phyloP scores from a whole-genome alignment of 2,329 filamentous ascomycete genomes.

The Salinomyces thailandicus region DNA sequence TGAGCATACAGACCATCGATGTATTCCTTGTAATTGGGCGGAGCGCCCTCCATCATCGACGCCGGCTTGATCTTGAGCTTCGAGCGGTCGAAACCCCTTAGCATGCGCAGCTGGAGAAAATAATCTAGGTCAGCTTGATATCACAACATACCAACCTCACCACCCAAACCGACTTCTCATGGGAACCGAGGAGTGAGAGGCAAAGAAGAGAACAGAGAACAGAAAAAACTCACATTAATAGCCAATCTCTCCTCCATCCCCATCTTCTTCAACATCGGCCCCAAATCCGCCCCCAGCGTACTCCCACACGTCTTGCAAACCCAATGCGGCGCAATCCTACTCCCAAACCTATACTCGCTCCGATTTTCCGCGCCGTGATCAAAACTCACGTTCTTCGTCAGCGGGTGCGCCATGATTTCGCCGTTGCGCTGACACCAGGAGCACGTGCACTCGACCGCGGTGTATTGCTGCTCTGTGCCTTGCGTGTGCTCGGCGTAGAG shows the following conservation, averaged over 20 bases:
- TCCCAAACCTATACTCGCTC: slow-evolving; percentile 11
- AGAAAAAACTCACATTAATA: slow-evolving; percentile 17
- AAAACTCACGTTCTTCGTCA: slow-evolving; percentile 11
- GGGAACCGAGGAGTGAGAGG: neutral
- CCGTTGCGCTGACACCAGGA: slow-evolving; percentile 18
- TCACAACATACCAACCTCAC: neutral
- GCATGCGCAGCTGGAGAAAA: slow-evolving; percentile 17
- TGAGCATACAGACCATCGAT: neutral
- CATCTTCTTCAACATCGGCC: slow-evolving; percentile 8
- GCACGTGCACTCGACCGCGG: slow-evolving; percentile 16
- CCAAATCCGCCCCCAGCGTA: slow-evolving; percentile 15
- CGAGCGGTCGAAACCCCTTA: slow-evolving; percentile 14
- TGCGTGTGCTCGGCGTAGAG: slow-evolving; percentile 9
- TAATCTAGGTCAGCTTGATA: neutral
- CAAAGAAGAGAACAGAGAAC: neutral
- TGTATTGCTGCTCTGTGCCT: slow-evolving; percentile 13
- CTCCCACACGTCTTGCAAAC: slow-evolving; percentile 17
- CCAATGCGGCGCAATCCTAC: slow-evolving; percentile 13
- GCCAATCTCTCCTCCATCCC: slow-evolving; percentile 9
- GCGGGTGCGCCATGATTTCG: slow-evolving; percentile 13
- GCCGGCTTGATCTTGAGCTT: slow-evolving; percentile 12
- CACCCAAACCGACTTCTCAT: too few relatives aligned
- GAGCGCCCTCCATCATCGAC: slow-evolving; percentile 11
- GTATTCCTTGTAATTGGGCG: neutral
- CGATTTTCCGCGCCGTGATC: slow-evolving; percentile 13